Percentiles rank a stretch among this genome's conserved stretches.
phyloP scores from a whole-genome alignment of 2,329 filamentous ascomycete genomes.

The Fusarium foetens region DNA sequence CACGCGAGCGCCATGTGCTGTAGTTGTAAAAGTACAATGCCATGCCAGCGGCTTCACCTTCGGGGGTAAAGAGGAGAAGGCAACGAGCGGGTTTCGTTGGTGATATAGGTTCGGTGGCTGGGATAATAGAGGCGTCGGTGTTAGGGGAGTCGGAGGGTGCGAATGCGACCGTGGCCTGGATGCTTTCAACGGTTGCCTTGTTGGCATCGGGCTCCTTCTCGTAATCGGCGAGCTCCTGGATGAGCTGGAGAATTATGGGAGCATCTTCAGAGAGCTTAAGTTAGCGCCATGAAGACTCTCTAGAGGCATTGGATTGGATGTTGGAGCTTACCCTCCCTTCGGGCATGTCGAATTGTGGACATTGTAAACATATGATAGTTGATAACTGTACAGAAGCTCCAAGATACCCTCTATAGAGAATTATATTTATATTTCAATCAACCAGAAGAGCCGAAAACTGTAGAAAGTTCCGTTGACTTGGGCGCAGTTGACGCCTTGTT shows the following conservation, averaged over 20 bases:
- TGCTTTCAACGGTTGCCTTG: slow-evolving; percentile 79
- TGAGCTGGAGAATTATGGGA: slow-evolving; percentile 80
- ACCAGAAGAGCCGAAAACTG: not conserved
- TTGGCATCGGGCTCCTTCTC: slow-evolving; percentile 80
- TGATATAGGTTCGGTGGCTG: slow-evolving; percentile 64
- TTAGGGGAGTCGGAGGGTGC: slow-evolving; percentile 62
- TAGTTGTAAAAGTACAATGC: slow-evolving; percentile 97
- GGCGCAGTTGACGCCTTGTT: slow-evolving; percentile 11
- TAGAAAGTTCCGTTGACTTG: not conserved
- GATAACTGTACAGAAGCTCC: not conserved
- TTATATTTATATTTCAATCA: not conserved
- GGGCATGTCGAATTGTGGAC: slow-evolving; percentile 43
- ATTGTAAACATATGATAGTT: slow-evolving; percentile 29
- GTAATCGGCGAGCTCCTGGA: slow-evolving; percentile 88
- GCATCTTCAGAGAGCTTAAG: slow-evolving; percentile 68
- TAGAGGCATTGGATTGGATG: not conserved
- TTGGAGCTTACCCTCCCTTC: slow-evolving; percentile 37
- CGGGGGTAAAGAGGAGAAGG: slow-evolving; percentile 69
- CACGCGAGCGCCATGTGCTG: slow-evolving; percentile 87
- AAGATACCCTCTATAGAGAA: slow-evolving; percentile 4
- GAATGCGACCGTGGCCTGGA: slow-evolving; percentile 82
- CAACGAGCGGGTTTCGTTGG: slow-evolving; percentile 76
- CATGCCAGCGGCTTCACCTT: slow-evolving; percentile 72
- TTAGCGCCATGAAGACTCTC: slow-evolving; percentile 20
- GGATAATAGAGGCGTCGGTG: slow-evolving; percentile 50